These are phyloP conservation scores for Colletotrichum endophyticum DNA, from an alignment of 2,329 filamentous ascomycete species.

Conservation along the genomic window DNA sequence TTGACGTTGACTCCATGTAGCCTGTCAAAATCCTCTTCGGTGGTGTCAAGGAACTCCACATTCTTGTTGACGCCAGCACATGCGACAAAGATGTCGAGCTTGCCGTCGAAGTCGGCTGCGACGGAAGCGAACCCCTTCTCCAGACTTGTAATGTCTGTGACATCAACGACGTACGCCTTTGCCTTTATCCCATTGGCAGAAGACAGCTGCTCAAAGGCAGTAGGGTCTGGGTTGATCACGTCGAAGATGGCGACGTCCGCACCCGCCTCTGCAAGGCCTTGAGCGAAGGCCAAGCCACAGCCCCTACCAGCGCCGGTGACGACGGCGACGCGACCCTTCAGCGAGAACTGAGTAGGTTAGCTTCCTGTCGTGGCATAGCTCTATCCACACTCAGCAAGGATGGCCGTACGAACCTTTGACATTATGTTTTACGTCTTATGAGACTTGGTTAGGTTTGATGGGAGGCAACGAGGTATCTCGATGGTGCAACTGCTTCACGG, in stretches of 20 bases:
- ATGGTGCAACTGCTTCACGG: not conserved
- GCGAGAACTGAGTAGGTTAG: constrained; percentile 43
- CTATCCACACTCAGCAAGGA: not conserved
- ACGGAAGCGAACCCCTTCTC: not conserved
- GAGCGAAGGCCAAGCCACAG: constrained; percentile 38
- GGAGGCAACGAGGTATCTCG: not conserved
- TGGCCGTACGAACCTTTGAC: not conserved
- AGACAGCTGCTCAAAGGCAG: not conserved
- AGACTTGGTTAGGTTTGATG: not conserved
- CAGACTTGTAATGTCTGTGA: not conserved
- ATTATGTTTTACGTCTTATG: not conserved
- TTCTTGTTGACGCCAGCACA: constrained; percentile 36
- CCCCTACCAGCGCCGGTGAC: constrained; percentile 52
- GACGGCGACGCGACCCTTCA: constrained; percentile 50
- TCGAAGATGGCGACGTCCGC: constrained; percentile 13
- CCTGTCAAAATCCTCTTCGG: constrained; percentile 7
- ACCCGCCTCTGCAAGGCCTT: constrained; percentile 11
- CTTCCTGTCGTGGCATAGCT: not conserved
- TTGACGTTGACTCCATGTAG: constrained; percentile 4
- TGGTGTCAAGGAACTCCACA: constrained; percentile 7
- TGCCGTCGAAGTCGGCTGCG: constrained; percentile 29
- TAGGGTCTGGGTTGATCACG: constrained; percentile 4
- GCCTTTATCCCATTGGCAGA: not conserved
- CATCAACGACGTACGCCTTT: not conserved
- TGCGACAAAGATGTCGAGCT: constrained; percentile 38